These are phyloP conservation scores for Radiomyces spectabilis DNA, from an alignment of 192 early-diverging fungal species.

Conservation along the genomic window DNA sequence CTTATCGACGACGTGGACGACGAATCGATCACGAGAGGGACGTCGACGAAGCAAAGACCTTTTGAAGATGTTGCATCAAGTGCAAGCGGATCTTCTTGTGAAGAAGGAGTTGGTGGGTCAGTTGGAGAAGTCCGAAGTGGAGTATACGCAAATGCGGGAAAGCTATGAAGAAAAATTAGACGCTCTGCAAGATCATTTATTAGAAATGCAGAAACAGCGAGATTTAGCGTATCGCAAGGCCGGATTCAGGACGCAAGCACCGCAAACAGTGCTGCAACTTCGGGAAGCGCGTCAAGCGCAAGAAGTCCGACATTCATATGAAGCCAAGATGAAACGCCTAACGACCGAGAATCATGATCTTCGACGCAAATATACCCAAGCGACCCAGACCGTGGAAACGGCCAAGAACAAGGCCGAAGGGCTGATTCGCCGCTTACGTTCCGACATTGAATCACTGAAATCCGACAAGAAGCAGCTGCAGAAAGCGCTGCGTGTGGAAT, in stretches of 20 bases:
- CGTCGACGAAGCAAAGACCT: conserved; percentile 10
- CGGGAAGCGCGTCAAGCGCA: conserved; percentile 12
- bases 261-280: background rate
- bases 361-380: conserved; percentile 40
- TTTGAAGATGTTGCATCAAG: conserved; percentile 41
- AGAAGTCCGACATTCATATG: conserved; percentile 39
- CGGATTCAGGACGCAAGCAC: conserved; percentile 3
- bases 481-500: conserved; percentile 56
- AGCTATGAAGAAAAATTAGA: conserved; percentile 63
- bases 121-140: conserved; percentile 41
- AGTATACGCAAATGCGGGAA: conserved; percentile 43
- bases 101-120: conserved; percentile 50
- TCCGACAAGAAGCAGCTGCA: conserved; percentile 63
- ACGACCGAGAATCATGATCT: conserved; percentile 41
- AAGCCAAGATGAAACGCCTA: conserved; percentile 46
- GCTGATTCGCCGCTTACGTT: conserved; percentile 46
- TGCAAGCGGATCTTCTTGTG: conserved; percentile 41
- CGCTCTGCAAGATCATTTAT: conserved; percentile 47
- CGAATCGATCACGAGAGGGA: background rate
- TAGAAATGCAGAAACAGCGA: conserved; percentile 41
- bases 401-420: conserved; percentile 42
- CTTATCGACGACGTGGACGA: background rate
- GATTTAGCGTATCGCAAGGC: conserved; percentile 25
- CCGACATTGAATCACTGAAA: conserved; percentile 57
- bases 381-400: conserved; percentile 29